Base-by-base conservation (phyloP, 192 early-diverging fungal species). In the Powellomyces hirtus region DNA sequence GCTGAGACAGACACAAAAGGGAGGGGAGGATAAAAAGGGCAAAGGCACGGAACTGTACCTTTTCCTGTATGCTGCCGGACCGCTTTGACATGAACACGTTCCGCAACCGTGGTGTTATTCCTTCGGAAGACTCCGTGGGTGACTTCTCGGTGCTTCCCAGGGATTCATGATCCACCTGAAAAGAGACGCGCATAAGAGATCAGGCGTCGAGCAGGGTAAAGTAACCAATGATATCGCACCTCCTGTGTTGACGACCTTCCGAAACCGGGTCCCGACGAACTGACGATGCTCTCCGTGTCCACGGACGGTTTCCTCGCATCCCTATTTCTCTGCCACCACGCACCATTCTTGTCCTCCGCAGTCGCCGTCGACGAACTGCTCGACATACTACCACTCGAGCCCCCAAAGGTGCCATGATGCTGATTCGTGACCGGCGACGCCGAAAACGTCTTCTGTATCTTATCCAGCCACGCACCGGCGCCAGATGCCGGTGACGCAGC, bases 391-490 rank as follows among this genome's bases (percentile, higher is more conserved):
- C 13, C 59, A n/a, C 16, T 37, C 36, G 33, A 36, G 4, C n/a
- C 35, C 34, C 36, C 34, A 14, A 36, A n/a, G 16, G 5, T n/a
- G 36, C 36, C 35, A n/a, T 14, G 53, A 33, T 16, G n/a, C n/a
- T n/a, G n/a, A n/a, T n/a, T n/a, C n/a, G n/a, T 56, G 27, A 27
- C 18, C 37, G 36, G 53, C 16, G 22, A 30, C 3, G 59, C 7
- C 34, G 62, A 64, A 20, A 69, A 69, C 33, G 58, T 57, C 52
- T 55, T 50, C 18, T 60, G 24, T 6, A 69, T 29, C 31, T 60
- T 59, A 20, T 69, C 67, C 55, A 69, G 35, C 67, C 67, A 69
- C 44, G 57, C 67, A 18, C 62, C 62, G 27, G 62, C 44, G 27
- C 16, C 24, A 2, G 16, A 53, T 20, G 31, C 44, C 62, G 62